These are phyloP conservation scores for Incumbomyces lentus DNA, from an alignment of 2,329 filamentous ascomycete species.

Conservation along the genomic window DNA sequence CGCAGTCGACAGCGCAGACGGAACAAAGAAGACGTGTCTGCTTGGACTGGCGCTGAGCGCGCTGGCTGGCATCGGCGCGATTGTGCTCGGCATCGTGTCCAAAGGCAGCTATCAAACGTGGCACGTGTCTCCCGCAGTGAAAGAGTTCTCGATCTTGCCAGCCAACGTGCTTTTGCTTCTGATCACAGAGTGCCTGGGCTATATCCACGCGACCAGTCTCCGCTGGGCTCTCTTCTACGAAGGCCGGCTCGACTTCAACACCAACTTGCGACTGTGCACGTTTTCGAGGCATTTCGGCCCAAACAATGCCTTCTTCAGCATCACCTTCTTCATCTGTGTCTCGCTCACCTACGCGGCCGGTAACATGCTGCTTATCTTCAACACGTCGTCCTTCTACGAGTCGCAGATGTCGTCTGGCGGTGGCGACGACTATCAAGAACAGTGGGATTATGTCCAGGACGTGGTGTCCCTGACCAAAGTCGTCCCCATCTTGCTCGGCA, in stretches of 20 bases:
- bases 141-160: too few species aligned
- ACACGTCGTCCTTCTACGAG: constrained; percentile 7
- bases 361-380: too few species aligned
- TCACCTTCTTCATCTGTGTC: constrained; percentile 9
- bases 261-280: constrained; percentile 17
- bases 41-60: too few species aligned
- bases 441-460: neutral
- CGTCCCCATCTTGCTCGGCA: constrained; percentile 1
- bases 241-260: constrained; percentile 14
- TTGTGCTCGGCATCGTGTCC: too few species aligned
- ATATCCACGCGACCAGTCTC: constrained; percentile 14
- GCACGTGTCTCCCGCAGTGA: too few species aligned
- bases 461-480: neutral
- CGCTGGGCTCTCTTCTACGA: constrained; percentile 18
- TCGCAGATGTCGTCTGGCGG: constrained; percentile 2
- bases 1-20: too few species aligned
- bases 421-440: neutral
- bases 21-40: too few species aligned
- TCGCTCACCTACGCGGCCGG: neutral
- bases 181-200: too few species aligned
- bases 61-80: too few species aligned
- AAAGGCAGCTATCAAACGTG: too few species aligned
- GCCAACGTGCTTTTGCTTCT: too few species aligned
- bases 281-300: constrained; percentile 1
- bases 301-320: constrained; percentile 13